Evolutionary conservation across 495 filamentous ascomycete species (phyloP), one percentile per base, ranked within the genome.

Genomic region (Opeltia flavorubescens): DNA sequence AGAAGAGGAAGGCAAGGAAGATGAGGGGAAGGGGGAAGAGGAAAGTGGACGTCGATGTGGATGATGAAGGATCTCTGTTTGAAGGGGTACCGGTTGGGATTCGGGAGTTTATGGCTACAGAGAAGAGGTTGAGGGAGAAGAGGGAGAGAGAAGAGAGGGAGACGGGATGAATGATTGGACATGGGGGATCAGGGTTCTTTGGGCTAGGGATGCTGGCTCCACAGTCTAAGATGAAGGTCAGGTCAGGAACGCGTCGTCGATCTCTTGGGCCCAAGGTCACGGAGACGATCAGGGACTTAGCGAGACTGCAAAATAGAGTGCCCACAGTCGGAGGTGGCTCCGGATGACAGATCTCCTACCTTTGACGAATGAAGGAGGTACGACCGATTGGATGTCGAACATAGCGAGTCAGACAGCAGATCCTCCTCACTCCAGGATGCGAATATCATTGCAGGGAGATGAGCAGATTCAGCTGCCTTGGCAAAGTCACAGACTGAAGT

Each of bases 91-190:
- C 93, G 0, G 84, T 98, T 18, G 93, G 91, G 5, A 94, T 98
- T 50, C 73, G 83, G 47, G 91, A 93, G 60, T 98, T 98, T 63
- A 96, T 98, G 89, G 84, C 81, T 68, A 87, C 80, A 41, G 91
- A 98, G 70, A 98, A 95, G 74, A 81, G 66, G 62, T 64, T 98
- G 50, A 87, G 86, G 61, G 72, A 83, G 64, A 85, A 76, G 63
- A 81, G 42, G 23, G 21, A 28, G n/a, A 20, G 38, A 12, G 38
- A 15, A 9, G 35, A 39, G 9, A 39, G 24, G 12, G 13, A 25
- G 20, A 13, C 17, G 21, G 17, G 38, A 23, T 41, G 38, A 41
- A 31, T 31, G 13, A 31, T 31, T 31, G 29, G 29, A 13, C 6
- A 13, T 13, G 29, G 13, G 6, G 29, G 29, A 13, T 31, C 29